Conservation (phyloP, 2,329 filamentous ascomycete genomes). For the Tolypocladium capitatum region DNA sequence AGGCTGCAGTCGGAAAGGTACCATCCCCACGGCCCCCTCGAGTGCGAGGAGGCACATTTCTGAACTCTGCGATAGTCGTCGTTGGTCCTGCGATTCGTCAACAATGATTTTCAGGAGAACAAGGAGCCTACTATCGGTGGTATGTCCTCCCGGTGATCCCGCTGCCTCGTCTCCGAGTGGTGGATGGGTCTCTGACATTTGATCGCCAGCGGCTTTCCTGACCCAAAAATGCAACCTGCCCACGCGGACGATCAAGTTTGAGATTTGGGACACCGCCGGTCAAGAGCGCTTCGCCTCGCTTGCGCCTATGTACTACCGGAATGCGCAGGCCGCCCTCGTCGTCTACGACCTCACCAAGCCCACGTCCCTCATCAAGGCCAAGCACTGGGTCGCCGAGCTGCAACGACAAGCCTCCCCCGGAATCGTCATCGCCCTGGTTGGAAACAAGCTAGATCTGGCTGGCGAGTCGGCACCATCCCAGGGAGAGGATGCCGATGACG, state of each 20-base stretch:
- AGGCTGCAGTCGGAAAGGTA: constrained; percentile 98
- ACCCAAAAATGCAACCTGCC: constrained; percentile 98
- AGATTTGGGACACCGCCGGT: constrained; percentile 97
- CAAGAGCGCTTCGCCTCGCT: constrained; percentile 95
- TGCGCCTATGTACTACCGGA: constrained; percentile 99
- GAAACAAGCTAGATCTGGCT: constrained; percentile 90
- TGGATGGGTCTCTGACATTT: background rate
- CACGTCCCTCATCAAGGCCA: constrained; percentile 87
- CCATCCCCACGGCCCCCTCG: constrained; percentile 2
- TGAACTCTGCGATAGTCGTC: constrained; percentile 55
- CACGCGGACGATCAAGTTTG: constrained; percentile 80
- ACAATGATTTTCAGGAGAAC: constrained; percentile 99
- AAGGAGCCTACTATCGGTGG: constrained; percentile 99
- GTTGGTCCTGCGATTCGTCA: constrained; percentile 93
- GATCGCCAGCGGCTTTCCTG: constrained; percentile 71
- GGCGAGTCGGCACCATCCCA: constrained; percentile 37
- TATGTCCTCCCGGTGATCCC: constrained; percentile 28
- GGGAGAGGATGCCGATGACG: constrained; percentile 41
- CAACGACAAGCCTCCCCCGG: constrained; percentile 92
- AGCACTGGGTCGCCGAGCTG: constrained; percentile 96
- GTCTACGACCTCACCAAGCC: constrained; percentile 98
- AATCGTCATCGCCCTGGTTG: constrained; percentile 92
- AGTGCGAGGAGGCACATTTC: background rate
- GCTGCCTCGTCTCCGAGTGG: background rate
- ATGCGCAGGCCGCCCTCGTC: constrained; percentile 91